phyloP scores from a whole-genome alignment of 2,329 filamentous ascomycete species.

The Pseudocercospora musae region DNA sequence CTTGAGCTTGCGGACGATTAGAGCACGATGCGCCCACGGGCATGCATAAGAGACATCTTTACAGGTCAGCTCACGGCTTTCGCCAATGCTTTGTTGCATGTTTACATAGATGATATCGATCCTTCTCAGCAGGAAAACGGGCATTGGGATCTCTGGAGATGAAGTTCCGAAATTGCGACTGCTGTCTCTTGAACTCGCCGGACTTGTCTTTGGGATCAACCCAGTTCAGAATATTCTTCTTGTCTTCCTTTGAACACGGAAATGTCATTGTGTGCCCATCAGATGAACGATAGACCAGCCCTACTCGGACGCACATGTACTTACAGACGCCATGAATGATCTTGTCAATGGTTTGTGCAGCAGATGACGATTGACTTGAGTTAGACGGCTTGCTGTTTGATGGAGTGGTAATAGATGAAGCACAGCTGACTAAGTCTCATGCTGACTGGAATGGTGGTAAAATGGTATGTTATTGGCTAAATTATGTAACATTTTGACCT shows the following conservation, averaged over 20 bases:
- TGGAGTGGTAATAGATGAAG: neutral
- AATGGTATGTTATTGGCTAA: neutral
- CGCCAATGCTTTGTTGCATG: neutral
- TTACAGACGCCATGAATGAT: constrained; percentile 21
- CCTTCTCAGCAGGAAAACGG: constrained; percentile 79
- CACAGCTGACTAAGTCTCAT: constrained; percentile 3
- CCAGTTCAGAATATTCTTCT: constrained; percentile 70
- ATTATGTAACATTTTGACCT: neutral
- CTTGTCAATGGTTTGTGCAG: neutral
- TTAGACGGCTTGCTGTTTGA: constrained; percentile 1
- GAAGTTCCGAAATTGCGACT: constrained; percentile 75
- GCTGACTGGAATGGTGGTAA: neutral
- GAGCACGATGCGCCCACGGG: constrained; percentile 85
- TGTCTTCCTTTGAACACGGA: constrained; percentile 12
- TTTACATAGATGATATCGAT: constrained; percentile 78
- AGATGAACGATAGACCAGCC: neutral
- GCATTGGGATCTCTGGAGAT: constrained; percentile 70
- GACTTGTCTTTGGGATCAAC: constrained; percentile 71
- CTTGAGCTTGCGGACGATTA: constrained; percentile 88
- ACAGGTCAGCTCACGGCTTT: neutral
- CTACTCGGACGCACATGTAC: constrained; percentile 1
- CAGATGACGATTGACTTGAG: constrained; percentile 2
- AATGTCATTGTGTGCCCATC: constrained; percentile 9
- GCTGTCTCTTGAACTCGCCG: constrained; percentile 90
- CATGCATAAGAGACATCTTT: constrained; percentile 81